These are phyloP conservation scores for Nymphaea thermarum DNA, from an alignment of 164 flowering plant genomes.

Conservation along the genomic window DNA sequence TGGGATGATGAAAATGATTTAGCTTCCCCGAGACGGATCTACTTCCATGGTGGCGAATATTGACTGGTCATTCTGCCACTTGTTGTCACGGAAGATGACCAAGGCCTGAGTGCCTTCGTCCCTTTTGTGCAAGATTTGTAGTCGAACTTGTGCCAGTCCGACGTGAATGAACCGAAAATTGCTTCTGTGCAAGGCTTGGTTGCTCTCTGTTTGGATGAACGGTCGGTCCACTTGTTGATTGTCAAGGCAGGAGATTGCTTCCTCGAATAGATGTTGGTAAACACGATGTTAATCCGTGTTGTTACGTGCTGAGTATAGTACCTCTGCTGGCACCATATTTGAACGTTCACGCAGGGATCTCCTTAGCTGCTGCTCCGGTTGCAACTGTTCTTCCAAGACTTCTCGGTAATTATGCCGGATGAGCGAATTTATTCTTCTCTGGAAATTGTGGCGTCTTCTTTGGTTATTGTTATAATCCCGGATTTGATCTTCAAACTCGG, in stretches of 20 bases:
- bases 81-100: not conserved
- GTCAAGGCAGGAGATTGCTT: not conserved
- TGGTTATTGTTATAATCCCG: accelerated
- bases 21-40: not conserved
- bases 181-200: not conserved
- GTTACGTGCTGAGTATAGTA: not conserved
- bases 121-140: not conserved
- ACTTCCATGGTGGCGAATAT: conserved; percentile 4
- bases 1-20: not conserved
- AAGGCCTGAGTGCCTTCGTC: not conserved
- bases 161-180: not conserved
- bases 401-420: not conserved
- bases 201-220: not conserved
- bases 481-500: no score
- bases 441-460: no score
- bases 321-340: not conserved
- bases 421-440: not conserved
- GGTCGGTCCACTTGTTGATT: not conserved
- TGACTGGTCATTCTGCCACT: not conserved
- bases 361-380: not conserved
- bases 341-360: not conserved
- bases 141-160: not conserved
- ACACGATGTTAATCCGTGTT: not conserved
- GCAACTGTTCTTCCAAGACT: not conserved
- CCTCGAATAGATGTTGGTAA: not conserved